Evolutionary conservation across 148 eudicot genomes (phyloP).

Genomic region (Spergularia bocconei): DNA sequence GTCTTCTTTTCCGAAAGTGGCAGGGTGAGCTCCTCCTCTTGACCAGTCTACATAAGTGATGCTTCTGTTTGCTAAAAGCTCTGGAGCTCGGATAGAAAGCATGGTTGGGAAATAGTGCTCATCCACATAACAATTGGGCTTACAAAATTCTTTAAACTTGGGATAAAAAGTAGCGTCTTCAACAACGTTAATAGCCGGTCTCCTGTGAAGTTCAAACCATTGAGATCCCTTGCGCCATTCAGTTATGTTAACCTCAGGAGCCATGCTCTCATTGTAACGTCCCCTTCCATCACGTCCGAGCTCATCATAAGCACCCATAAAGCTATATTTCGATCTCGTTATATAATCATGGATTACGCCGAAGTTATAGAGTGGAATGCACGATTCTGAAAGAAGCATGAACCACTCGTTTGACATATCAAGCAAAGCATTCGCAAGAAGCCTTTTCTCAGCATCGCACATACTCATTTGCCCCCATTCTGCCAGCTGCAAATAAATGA

Average conservation of each 20-base stretch:
- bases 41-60: constrained; percentile 96
- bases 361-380: constrained; percentile 77
- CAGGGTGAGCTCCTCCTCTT: constrained; percentile 83
- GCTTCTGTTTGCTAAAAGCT: constrained; percentile 64
- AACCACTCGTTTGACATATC: constrained; percentile 79
- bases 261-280: constrained; percentile 59
- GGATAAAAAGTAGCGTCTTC: constrained; percentile 59
- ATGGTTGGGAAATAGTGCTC: constrained; percentile 94
- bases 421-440: constrained; percentile 76
- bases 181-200: constrained; percentile 49
- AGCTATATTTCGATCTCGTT: constrained; percentile 54
- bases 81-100: constrained; percentile 55
- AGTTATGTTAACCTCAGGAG: constrained; percentile 60
- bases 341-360: constrained; percentile 54
- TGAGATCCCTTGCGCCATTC: constrained; percentile 90
- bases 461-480: constrained; percentile 94
- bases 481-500: constrained; percentile 34
- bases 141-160: constrained; percentile 61
- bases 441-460: constrained; percentile 89
- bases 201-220: constrained; percentile 71
- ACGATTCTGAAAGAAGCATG: constrained; percentile 74
- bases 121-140: constrained; percentile 73
- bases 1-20: constrained; percentile 61
- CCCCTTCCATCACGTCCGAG: constrained; percentile 80
- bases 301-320: constrained; percentile 71